These are phyloP conservation scores for Aegle marmelos DNA, from an alignment of 345 rosid genomes.

Conservation along the genomic window DNA sequence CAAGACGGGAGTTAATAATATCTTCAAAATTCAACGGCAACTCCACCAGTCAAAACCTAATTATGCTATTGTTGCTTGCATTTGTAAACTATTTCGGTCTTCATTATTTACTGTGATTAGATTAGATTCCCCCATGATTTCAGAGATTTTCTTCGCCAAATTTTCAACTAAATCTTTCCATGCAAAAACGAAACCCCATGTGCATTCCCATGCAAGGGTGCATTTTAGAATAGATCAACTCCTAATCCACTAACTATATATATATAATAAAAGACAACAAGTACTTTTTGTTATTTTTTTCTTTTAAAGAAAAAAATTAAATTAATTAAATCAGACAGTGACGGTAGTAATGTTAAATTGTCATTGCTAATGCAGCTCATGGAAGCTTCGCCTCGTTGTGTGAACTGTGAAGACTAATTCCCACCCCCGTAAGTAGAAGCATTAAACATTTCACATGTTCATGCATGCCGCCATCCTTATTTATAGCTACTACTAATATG, in stretches of 20 bases:
- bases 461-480: background rate
- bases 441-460: background rate
- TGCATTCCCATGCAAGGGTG: too few relatives aligned
- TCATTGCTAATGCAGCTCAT: background rate
- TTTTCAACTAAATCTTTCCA: background rate
- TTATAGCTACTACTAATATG: too few relatives aligned
- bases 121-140: constrained; percentile 29
- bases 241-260: too few relatives aligned
- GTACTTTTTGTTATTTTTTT: too few relatives aligned
- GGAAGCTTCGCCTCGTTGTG: background rate
- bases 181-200: too few relatives aligned
- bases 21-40: background rate
- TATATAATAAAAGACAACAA: too few relatives aligned
- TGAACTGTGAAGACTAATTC: background rate
- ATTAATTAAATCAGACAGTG: too few relatives aligned
- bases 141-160: constrained; percentile 11
- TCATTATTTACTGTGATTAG: background rate
- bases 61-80: constrained; percentile 12
- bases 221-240: too few relatives aligned
- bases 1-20: background rate
- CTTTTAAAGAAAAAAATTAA: too few relatives aligned
- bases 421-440: background rate
- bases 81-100: background rate
- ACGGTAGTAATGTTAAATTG: too few relatives aligned
- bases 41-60: constrained; percentile 18